Evolutionary conservation across 176 grass and related monocot genomes (phyloP).

Genomic region (Carex pumila): DNA sequence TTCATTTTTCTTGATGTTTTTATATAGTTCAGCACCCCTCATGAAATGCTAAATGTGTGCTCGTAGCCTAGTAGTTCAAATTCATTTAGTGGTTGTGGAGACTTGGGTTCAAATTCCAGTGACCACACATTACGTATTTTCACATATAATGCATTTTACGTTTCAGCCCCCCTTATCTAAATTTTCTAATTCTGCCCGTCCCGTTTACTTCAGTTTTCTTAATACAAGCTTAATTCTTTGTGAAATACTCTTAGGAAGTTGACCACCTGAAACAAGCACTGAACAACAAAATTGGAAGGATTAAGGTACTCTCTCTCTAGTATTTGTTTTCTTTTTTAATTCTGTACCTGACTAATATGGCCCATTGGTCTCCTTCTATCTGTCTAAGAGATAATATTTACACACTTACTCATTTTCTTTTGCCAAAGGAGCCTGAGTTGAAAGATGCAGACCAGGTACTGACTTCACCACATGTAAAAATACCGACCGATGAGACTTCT

Average conservation of each 20-base stretch:
- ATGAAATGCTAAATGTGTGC: too few relatives aligned
- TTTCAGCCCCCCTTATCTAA: too few relatives aligned
- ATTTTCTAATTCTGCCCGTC: too few relatives aligned
- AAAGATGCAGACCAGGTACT: slow-evolving; percentile 25
- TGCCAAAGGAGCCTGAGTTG: slow-evolving; percentile 8
- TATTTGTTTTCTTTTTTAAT: neutral
- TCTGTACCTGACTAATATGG: neutral
- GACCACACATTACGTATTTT: too few relatives aligned
- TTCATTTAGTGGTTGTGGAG: too few relatives aligned
- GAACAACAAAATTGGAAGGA: neutral
- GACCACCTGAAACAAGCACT: slow-evolving; percentile 6
- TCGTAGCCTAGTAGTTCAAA: too few relatives aligned
- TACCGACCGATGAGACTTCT: slow-evolving; percentile 65
- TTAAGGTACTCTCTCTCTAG: neutral
- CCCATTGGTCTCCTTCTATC: neutral
- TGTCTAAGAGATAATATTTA: neutral
- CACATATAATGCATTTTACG: too few relatives aligned
- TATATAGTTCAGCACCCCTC: too few relatives aligned
- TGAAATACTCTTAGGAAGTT: neutral
- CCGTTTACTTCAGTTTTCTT: neutral
- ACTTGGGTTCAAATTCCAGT: too few relatives aligned
- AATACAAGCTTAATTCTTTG: neutral
- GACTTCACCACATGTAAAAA: slow-evolving; percentile 40
- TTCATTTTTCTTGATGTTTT: too few relatives aligned
- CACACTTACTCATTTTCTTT: neutral